phyloP scores from a whole-genome alignment of 495 filamentous ascomycete species.

The Penicillium argentinense region DNA sequence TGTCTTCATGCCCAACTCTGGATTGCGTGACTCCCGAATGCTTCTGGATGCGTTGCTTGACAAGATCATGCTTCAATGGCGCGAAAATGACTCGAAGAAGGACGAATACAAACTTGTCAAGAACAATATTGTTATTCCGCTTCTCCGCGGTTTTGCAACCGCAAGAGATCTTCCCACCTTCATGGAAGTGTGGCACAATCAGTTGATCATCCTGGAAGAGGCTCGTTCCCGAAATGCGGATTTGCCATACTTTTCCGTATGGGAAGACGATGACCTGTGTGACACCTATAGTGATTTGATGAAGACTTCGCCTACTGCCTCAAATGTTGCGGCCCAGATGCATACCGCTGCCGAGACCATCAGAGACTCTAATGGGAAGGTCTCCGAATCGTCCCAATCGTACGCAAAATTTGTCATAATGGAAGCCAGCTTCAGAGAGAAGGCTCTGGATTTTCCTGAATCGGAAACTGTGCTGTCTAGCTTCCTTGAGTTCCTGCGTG shows the following conservation, averaged over 20 bases:
- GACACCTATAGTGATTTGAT: slow-evolving; percentile 38
- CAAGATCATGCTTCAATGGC: slow-evolving; percentile 41
- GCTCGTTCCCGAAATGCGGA: slow-evolving; percentile 30
- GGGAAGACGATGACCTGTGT: slow-evolving; percentile 64
- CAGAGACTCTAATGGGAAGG: slow-evolving; percentile 27
- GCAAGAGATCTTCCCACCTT: slow-evolving; percentile 68
- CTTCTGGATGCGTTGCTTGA: slow-evolving; percentile 44
- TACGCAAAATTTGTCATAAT: slow-evolving; percentile 41
- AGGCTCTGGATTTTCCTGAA: slow-evolving; percentile 21
- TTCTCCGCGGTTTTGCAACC: slow-evolving; percentile 62
- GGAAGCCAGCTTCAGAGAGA: slow-evolving; percentile 38
- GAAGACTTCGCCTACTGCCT: slow-evolving; percentile 33
- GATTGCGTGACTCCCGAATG: slow-evolving; percentile 37
- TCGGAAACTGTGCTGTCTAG: slow-evolving; percentile 23
- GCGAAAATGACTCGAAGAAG: slow-evolving; percentile 7
- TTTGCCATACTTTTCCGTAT: slow-evolving; percentile 42
- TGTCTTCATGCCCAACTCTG: slow-evolving; percentile 62
- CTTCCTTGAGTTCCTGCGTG: slow-evolving; percentile 28
- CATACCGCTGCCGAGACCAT: slow-evolving; percentile 31
- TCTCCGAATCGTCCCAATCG: slow-evolving; percentile 28
- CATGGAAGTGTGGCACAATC: slow-evolving; percentile 62
- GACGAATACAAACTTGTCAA: slow-evolving; percentile 34
- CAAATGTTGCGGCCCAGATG: slow-evolving; percentile 34
- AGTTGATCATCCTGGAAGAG: slow-evolving; percentile 52
- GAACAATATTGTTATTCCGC: slow-evolving; percentile 49